A percentile compares a stretch with the other conserved stretches of the same genome.
Evolutionary conservation across 352 stramenopile genomes (phyloP).

Genomic region (Phytophthora boehmeriae): DNA sequence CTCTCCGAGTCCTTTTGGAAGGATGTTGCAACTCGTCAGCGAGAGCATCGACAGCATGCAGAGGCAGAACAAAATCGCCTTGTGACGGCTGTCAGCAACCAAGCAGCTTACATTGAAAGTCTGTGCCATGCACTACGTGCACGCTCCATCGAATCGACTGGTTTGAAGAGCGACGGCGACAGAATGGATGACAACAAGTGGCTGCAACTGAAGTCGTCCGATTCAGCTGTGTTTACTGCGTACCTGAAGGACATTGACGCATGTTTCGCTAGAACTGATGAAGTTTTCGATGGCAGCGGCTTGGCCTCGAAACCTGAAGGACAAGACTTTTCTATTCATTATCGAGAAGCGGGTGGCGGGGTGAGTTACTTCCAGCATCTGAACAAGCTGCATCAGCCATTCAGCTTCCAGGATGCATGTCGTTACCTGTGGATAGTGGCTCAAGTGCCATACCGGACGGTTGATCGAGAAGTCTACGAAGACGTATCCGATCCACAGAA

Average conservation of each 20-base stretch:
- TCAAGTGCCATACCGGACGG: conserved; percentile 5
- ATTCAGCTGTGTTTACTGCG: conserved; percentile 9
- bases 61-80: conserved; percentile 19
- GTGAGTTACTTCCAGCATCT: conserved; percentile 19
- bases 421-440: conserved; percentile 13
- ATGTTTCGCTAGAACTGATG: conserved; percentile 10
- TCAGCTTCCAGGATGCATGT: conserved; percentile 21
- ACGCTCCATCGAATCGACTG: background rate
- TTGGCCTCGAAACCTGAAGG: background rate
- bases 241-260: conserved; percentile 20
- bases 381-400: conserved; percentile 16
- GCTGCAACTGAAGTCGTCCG: conserved; percentile 13
- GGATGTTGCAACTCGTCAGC: conserved; percentile 6
- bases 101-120: conserved; percentile 15
- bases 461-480: conserved; percentile 21
- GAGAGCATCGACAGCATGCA: background rate
- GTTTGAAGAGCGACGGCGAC: background rate
- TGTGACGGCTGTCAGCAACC: background rate
- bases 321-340: background rate
- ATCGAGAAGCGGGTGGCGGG: background rate
- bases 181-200: conserved; percentile 13
- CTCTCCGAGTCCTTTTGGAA: conserved; percentile 8
- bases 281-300: conserved; percentile 18
- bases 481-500: conserved; percentile 16
- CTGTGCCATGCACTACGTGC: conserved; percentile 1